phyloP scores from a whole-genome alignment of 176 grass and related monocot genomes.

The Aegilops umbellulata region DNA sequence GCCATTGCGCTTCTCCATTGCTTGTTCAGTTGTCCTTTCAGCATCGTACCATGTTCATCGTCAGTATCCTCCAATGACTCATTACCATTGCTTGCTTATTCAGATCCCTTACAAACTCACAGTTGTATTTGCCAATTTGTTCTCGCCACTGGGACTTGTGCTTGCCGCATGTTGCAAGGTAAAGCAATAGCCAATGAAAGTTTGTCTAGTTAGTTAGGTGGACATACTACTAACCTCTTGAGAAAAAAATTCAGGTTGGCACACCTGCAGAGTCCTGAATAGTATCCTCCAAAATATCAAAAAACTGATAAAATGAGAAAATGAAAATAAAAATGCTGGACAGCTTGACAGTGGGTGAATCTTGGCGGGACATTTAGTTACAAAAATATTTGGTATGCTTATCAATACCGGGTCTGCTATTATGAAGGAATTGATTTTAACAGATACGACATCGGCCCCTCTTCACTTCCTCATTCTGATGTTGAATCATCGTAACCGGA shows the following conservation, averaged over 20 bases:
- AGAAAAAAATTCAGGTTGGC: background rate
- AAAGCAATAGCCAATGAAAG: background rate
- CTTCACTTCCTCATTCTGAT: no score
- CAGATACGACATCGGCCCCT: no score
- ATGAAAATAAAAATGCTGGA: no score
- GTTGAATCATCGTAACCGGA: no score
- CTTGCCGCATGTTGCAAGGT: conserved; percentile 24
- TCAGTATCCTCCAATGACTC: background rate
- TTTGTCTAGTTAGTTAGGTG: background rate
- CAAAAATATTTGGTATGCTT: no score
- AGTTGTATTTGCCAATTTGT: background rate
- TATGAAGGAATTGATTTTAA: no score
- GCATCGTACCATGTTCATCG: conserved; percentile 34
- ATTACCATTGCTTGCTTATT: conserved; percentile 7
- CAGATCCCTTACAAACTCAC: background rate
- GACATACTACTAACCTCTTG: conserved; percentile 24
- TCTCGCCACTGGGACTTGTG: background rate
- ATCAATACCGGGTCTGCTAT: no score
- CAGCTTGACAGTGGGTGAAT: no score
- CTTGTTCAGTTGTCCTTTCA: conserved; percentile 58
- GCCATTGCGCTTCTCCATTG: conserved; percentile 62
- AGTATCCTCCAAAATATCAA: background rate
- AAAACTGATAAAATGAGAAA: no score
- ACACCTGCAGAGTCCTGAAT: background rate
- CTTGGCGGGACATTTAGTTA: no score